Conservation (phyloP, 2,329 filamentous ascomycete genomes). For the Talaromyces marneffei region DNA sequence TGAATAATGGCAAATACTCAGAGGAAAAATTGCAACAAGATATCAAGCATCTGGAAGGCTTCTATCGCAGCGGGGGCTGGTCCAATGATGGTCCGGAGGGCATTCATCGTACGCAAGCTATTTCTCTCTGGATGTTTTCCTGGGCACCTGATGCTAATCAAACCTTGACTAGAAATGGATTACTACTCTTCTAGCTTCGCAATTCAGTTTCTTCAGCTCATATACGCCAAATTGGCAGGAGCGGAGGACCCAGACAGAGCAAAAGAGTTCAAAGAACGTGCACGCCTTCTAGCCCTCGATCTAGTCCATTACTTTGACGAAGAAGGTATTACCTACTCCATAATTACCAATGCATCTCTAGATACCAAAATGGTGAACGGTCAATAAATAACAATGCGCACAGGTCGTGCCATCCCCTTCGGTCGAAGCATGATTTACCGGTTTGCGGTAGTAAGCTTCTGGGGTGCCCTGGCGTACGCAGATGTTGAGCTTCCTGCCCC, state of each 20-base stretch:
- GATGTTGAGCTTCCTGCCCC: slow-evolving; percentile 1
- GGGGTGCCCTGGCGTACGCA: slow-evolving; percentile 15
- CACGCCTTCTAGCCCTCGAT: slow-evolving; percentile 15
- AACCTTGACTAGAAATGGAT: not conserved
- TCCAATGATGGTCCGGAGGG: slow-evolving; percentile 1
- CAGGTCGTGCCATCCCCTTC: slow-evolving; percentile 5
- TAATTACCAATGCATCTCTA: not conserved
- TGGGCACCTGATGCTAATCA: not conserved
- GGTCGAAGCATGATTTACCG: slow-evolving; percentile 16
- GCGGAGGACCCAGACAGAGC: not conserved
- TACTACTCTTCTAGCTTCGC: slow-evolving; percentile 9
- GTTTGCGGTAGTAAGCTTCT: slow-evolving; percentile 17
- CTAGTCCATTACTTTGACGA: slow-evolving; percentile 17
- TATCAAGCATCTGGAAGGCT: not conserved
- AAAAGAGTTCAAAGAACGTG: slow-evolving; percentile 12
- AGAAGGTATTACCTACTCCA: not conserved
- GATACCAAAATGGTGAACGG: not conserved
- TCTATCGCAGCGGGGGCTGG: slow-evolving; percentile 7
- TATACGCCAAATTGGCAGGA: not conserved
- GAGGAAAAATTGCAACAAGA: not conserved
- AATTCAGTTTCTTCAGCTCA: not conserved
- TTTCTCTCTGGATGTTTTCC: not conserved
- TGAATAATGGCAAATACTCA: not conserved
- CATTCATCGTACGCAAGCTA: not conserved
- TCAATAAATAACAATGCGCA: not conserved